These are phyloP conservation scores for Paratrypanosoma confusum DNA, from an alignment of 208 protist species.

Conservation along the genomic window DNA sequence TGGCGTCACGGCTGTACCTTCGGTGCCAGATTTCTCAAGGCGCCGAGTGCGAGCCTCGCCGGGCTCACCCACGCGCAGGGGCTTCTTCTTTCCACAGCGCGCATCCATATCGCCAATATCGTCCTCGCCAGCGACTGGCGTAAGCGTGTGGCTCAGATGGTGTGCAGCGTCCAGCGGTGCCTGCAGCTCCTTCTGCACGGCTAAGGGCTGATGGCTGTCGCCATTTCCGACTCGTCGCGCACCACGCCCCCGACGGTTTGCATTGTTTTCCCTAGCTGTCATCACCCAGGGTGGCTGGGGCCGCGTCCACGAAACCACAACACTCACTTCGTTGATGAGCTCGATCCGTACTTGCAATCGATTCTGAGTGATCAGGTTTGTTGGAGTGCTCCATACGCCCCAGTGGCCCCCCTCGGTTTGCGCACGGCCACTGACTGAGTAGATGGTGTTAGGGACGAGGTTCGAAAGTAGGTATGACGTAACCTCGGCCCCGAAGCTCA, in stretches of 20 bases:
- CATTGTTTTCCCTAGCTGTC: background rate
- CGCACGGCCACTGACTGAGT: conserved; percentile 66
- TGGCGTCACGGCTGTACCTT: background rate
- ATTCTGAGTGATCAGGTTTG: conserved; percentile 75
- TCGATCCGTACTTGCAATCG: conserved; percentile 59
- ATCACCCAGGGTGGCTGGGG: conserved; percentile 34
- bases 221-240: too few relatives aligned
- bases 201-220: too few relatives aligned
- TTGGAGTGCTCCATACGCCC: conserved; percentile 75
- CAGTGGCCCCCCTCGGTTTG: conserved; percentile 59
- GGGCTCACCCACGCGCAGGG: too few relatives aligned
- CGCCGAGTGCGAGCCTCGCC: background rate
- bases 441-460: conserved; percentile 77
- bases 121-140: background rate
- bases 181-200: too few relatives aligned
- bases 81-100: background rate
- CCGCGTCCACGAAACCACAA: conserved; percentile 64
- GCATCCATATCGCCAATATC: background rate
- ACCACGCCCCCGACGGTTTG: background rate
- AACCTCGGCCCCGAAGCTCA: conserved; percentile 30
- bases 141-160: too few relatives aligned
- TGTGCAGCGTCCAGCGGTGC: too few relatives aligned
- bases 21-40: background rate
- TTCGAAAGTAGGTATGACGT: conserved; percentile 42
- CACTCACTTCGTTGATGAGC: conserved; percentile 60